These are phyloP conservation scores for Beta lomatogona DNA, from an alignment of 179 eudicot genomes.

Conservation along the genomic window DNA sequence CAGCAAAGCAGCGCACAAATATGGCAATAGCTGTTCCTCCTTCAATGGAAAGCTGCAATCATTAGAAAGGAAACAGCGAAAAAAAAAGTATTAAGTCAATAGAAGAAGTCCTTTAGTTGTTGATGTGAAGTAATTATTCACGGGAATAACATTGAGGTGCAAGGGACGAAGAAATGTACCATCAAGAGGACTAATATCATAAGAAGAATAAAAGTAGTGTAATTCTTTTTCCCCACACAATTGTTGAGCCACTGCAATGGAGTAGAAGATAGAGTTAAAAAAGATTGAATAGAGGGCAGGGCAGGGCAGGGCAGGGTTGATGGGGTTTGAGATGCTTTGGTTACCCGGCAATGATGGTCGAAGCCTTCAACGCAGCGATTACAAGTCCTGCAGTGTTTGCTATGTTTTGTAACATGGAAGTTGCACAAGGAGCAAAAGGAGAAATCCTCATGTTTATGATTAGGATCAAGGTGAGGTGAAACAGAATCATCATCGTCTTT, in stretches of 20 bases:
- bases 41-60: slow-evolving; percentile 65
- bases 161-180: slow-evolving; percentile 46
- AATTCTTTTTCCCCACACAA: slow-evolving; percentile 89
- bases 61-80: background rate
- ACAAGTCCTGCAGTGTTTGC: slow-evolving; percentile 92
- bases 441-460: slow-evolving; percentile 48
- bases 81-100: too few relatives aligned
- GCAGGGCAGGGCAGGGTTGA: too few relatives aligned
- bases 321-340: background rate
- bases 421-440: slow-evolving; percentile 81
- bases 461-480: slow-evolving; percentile 39
- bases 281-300: background rate
- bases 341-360: slow-evolving; percentile 95
- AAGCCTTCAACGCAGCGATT: slow-evolving; percentile 94
- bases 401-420: slow-evolving; percentile 66
- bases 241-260: slow-evolving; percentile 92
- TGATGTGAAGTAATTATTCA: background rate
- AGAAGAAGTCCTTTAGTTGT: background rate
- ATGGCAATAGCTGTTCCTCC: slow-evolving; percentile 85
- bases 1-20: slow-evolving; percentile 79
- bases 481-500: slow-evolving; percentile 53
- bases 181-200: slow-evolving; percentile 68
- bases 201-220: slow-evolving; percentile 79
- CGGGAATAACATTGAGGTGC: background rate
- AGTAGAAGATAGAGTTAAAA: slow-evolving; percentile 11